These are phyloP conservation scores for Umbilicus rupestris DNA, from an alignment of 164 flowering plant genomes.

Conservation along the genomic window DNA sequence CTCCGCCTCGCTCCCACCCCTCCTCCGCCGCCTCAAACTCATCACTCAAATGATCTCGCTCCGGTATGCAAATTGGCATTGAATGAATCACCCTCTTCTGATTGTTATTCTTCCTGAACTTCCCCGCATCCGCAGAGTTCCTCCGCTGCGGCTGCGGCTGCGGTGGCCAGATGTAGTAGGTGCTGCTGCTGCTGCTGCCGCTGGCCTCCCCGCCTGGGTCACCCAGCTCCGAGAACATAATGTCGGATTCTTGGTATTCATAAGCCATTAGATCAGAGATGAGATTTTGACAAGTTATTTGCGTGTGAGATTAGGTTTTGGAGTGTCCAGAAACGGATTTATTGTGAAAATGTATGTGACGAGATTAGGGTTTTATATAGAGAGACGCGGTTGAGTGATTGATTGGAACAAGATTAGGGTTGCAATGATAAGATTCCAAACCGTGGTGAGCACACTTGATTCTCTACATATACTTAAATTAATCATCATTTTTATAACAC, in stretches of 20 bases:
- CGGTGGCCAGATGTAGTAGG: background rate
- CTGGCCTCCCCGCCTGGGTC: background rate
- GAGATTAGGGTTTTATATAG: background rate
- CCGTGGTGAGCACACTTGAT: background rate
- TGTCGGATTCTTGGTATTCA: background rate
- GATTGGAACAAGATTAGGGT: constrained; percentile 1
- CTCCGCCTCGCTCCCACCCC: background rate
- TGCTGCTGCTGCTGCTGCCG: background rate
- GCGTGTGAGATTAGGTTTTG: too few relatives aligned
- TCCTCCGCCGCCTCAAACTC: background rate
- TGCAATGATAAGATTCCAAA: background rate
- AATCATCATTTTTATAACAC: background rate
- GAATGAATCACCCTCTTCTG: background rate
- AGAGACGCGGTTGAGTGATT: constrained; percentile 3
- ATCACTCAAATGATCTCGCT: background rate
- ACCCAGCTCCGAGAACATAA: background rate
- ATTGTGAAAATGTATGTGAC: background rate
- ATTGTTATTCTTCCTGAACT: background rate
- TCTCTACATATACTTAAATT: background rate
- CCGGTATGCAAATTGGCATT: background rate
- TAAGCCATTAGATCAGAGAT: background rate
- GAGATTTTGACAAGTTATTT: too few relatives aligned
- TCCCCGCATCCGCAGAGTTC: background rate
- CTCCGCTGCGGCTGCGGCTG: background rate
- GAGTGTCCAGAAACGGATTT: background rate